Base-by-base conservation (phyloP, 23 red algal genomes). In the Gracilaria gracilis region DNA sequence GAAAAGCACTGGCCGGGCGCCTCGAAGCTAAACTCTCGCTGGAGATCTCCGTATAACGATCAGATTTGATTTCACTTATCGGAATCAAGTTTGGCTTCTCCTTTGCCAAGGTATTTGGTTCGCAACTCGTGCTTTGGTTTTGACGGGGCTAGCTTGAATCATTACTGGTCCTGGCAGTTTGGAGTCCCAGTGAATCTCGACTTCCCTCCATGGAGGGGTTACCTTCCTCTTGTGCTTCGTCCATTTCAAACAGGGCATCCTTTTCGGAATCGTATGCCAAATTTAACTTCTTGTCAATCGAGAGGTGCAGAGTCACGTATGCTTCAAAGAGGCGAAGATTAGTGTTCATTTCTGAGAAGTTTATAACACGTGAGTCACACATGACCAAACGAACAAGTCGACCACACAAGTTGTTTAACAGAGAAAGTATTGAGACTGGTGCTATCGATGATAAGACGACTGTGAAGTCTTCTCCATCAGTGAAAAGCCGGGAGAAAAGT, bases 291-390 rank as follows among this genome's bases (percentile, higher is more conserved):
- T 82, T 78, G 48, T 94, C 84, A 37, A 94, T 94, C 21, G 72
- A 67, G 25, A 88, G 61, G 29, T 88, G 83, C 36, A 94, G 42
- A 23, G 83, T 94, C 44, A 94, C 92, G 49, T 94, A 88, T 42
- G 92, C 92, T 67, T 94, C 92, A 59, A 94, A 94, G 57, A 94
- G 75, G 14, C 92, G 82, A 32, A 94, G 74, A 87, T 94, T 72
- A 54, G 50, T 87, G 73, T 94, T 94, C 82, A 94, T 94, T 53
- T 82, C 92, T 28, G 70, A 35, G 42, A 88, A 61, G 47, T 94
- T 70, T 15, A 65, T 83, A 42, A 55, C 44, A 34, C 49, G 83
- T 14, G 50, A 50, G 49, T 94, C 55, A 54, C 84, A 94, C 82
- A 94, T 80, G 28, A 88, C 80, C 40, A 94, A 38, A 50, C 92